Conservation (phyloP, 1,284 basidiomycete genomes). For the Peniophora sp. region DNA sequence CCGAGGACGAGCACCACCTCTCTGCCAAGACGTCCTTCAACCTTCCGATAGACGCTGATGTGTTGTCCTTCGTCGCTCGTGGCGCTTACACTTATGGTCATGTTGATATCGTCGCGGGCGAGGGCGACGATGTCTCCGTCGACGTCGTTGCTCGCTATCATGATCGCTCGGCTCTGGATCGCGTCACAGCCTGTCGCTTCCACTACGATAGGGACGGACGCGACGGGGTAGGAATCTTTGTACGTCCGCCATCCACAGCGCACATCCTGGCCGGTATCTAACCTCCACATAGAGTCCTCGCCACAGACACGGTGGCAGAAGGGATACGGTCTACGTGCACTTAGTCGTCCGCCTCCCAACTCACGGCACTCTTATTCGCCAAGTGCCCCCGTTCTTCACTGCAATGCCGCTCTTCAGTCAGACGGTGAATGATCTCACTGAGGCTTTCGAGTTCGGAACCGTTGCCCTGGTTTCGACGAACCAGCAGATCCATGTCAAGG, state of each 20-base stretch:
- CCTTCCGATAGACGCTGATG: slow-evolving; percentile 17
- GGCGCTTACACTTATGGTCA: slow-evolving; percentile 17
- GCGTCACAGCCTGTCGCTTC: slow-evolving; percentile 15
- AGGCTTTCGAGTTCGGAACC: slow-evolving; percentile 11
- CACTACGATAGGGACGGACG: slow-evolving; percentile 10
- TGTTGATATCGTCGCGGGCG: slow-evolving; percentile 14
- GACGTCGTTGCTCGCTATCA: slow-evolving; percentile 14
- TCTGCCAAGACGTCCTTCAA: slow-evolving; percentile 13
- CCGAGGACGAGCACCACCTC: too few relatives aligned
- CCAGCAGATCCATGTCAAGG: slow-evolving; percentile 21
- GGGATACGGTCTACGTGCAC: slow-evolving; percentile 8
- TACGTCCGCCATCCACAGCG: slow-evolving; percentile 9
- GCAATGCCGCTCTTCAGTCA: slow-evolving; percentile 16
- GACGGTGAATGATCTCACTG: slow-evolving; percentile 12
- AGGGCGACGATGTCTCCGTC: slow-evolving; percentile 13
- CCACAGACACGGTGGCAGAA: slow-evolving; percentile 1
- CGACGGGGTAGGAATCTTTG: slow-evolving; percentile 23
- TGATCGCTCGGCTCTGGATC: slow-evolving; percentile 11
- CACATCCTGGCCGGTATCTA: neutral
- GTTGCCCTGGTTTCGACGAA: slow-evolving; percentile 13
- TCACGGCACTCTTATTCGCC: neutral
- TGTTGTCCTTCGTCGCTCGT: slow-evolving; percentile 17
- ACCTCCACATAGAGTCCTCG: slow-evolving; percentile 5
- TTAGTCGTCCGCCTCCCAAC: slow-evolving; percentile 16
- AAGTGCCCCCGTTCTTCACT: slow-evolving; percentile 15